Evolutionary conservation across 1,284 basidiomycete genomes (phyloP), one percentile per base, ranked within the genome.

Genomic region (Exobasidium cylindrosporum): DNA sequence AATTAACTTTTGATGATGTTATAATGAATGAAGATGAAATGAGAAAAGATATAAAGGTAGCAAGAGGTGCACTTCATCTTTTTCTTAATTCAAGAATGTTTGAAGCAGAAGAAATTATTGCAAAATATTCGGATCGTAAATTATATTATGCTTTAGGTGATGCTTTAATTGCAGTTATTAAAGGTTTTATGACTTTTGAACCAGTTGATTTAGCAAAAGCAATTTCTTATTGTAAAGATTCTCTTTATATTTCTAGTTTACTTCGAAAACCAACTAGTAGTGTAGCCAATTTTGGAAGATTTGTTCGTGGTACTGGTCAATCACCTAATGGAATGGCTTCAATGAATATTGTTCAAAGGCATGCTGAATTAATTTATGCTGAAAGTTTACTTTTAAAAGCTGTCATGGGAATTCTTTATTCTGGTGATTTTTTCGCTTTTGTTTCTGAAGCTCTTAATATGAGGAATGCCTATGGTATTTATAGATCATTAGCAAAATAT

Each of bases 181-280:
- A 79, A 61, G 76, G 70, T n/a, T 72, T 79, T 65, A 79, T 79
- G 77, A 79, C 77, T 1, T 79, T 78, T 54, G 76, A 79, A 57
- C 77, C 74, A 13, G 65, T 68, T 23, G 76, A 79, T 56, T 58
- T 79, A 6, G 75, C 72, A 11, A 69, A 69, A 30, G 77, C 77
- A 47, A 77, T 78, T 28, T 73, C 70, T 31, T 70, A 74, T 58
- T 77, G 76, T 68, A 74, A 75, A 57, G 77, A 79, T 55, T 57
- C 75, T 5, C 57, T 77, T 13, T 63, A 62, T 23, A 74, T 79
- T 24, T 74, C 78, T 7, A 63, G 64, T 26, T 53, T 77, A 47
- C 65, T 78, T 11, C 70, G 77, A 24, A 78, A 77, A 61, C 74
- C 65, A 17, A 43, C 65, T 29, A 72, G 60, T 54, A 63, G 65